A percentile compares a stretch with the other conserved stretches of the same genome.
Evolutionary conservation across 1,284 basidiomycete species (phyloP).

Genomic region (Pisolithus thermaeus): DNA sequence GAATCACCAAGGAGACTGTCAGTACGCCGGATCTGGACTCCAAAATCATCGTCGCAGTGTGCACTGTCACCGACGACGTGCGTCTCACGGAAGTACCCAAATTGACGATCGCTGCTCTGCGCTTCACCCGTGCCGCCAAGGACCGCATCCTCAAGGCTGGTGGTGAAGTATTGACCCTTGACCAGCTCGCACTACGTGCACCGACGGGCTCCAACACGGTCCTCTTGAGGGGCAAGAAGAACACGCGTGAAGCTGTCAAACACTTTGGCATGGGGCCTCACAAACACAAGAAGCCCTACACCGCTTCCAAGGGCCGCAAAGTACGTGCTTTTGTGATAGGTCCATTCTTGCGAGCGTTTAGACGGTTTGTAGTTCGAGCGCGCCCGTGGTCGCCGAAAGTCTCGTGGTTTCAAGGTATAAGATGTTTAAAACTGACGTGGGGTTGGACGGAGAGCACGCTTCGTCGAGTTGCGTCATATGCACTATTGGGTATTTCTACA

Average conservation of each 20-base stretch:
- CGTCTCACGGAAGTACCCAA: constrained; percentile 87
- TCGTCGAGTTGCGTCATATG: constrained; percentile 17
- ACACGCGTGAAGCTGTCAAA: constrained; percentile 88
- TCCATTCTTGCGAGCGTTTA: background rate
- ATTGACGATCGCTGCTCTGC: constrained; percentile 89
- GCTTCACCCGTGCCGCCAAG: constrained; percentile 90
- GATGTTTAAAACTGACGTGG: constrained; percentile 19
- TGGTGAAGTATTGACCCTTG: constrained; percentile 92
- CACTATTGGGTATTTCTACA: constrained; percentile 22
- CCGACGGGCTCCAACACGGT: constrained; percentile 97
- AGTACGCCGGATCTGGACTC: constrained; percentile 64
- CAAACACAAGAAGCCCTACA: constrained; percentile 94
- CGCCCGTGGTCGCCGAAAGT: constrained; percentile 91
- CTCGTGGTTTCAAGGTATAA: constrained; percentile 87
- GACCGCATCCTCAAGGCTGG: constrained; percentile 95
- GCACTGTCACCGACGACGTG: constrained; percentile 95
- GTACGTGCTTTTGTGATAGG: constrained; percentile 29
- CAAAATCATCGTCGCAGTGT: constrained; percentile 89
- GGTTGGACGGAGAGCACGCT: constrained; percentile 14
- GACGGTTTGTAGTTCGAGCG: constrained; percentile 62
- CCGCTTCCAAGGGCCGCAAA: constrained; percentile 94
- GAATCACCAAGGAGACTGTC: constrained; percentile 79
- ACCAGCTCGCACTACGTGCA: constrained; percentile 92
- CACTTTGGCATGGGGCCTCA: constrained; percentile 95
- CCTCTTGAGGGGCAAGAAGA: constrained; percentile 88